These are phyloP conservation scores for Boechera stricta DNA, from an alignment of 345 rosid genomes.

Conservation along the genomic window DNA sequence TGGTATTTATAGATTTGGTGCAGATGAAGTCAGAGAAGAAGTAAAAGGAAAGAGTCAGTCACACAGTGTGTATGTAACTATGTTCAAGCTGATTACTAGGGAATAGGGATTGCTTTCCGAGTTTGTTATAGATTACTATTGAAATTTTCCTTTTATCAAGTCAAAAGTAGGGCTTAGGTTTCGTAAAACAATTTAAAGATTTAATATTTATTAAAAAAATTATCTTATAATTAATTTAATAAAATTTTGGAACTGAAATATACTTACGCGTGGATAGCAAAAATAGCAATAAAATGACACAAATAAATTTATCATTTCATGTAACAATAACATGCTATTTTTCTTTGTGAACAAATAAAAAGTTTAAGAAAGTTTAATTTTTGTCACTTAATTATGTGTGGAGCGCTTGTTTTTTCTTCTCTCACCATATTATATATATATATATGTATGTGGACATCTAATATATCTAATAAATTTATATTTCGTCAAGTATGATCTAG, in stretches of 20 bases:
- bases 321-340: no score
- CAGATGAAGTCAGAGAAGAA: slow-evolving; percentile 5
- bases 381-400: no score
- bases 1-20: slow-evolving; percentile 12
- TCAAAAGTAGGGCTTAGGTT: slow-evolving; percentile 16
- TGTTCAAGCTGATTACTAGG: slow-evolving; percentile 38
- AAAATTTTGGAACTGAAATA: background rate
- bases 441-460: no score
- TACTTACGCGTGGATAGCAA: slow-evolving; percentile 20
- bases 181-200: slow-evolving; percentile 12
- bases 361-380: no score
- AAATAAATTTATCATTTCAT: no score
- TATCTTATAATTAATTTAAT: background rate
- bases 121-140: slow-evolving; percentile 33
- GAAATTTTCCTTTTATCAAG: slow-evolving; percentile 7
- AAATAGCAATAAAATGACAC: background rate
- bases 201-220: background rate
- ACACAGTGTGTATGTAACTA: slow-evolving; percentile 20
- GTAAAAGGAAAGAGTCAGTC: slow-evolving; percentile 39
- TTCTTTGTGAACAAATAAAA: no score
- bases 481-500: no score
- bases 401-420: no score
- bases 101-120: slow-evolving; percentile 27
- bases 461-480: no score
- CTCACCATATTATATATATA: no score